Evolutionary conservation across 2,329 filamentous ascomycete species (phyloP), one percentile per base, ranked within the genome.

Genomic region (Colletotrichum chlorophyti): DNA sequence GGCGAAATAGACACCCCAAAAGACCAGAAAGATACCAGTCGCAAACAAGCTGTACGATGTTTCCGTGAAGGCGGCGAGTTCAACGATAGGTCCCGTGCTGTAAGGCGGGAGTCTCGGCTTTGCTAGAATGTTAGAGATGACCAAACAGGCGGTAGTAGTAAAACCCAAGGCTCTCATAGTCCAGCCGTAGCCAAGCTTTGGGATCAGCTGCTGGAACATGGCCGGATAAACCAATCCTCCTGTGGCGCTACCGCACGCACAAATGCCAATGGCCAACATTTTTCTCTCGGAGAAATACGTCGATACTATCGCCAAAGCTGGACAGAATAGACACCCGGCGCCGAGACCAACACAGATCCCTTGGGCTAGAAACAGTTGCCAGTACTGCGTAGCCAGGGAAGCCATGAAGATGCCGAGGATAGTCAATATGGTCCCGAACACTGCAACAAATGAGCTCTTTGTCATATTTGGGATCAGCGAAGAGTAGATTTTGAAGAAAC

Each of bases 281-380:
- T 82, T 77, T 51, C 77, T 78, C 38, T 74, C 76, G 29, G 76
- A 76, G 66, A 89, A 89, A 61, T 88, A 88, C 17, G 84, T 81
- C 0, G 85, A 81, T 8, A 89, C 70, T 8, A 89, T 75, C 11
- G 85, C 82, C 17, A 88, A 76, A 5, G 80, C 78, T 0, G 86
- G 81, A 11, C 83, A 76, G 65, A 84, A 87, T 8, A 84, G 73
- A 52, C 79, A 78, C 0, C 84, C 85, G 15, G 79, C 78, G 0
- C 83, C 83, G 1, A 82, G 53, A 1, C 81, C 81, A 4, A 76
- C 65, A 35, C 80, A 76, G 2, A 81, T 63, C 4, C 81, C 79
- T 61, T 83, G 81, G 0, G 78, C 72, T 1, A 83, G 68, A 41
- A 83, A 70, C 10, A 82, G 65, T 40, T 82, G 80, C 74, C 75